Percentiles rank a stretch among this genome's conserved stretches.
Evolutionary conservation across 495 filamentous ascomycete genomes (phyloP).

Genomic region (Ascobolus immersus): DNA sequence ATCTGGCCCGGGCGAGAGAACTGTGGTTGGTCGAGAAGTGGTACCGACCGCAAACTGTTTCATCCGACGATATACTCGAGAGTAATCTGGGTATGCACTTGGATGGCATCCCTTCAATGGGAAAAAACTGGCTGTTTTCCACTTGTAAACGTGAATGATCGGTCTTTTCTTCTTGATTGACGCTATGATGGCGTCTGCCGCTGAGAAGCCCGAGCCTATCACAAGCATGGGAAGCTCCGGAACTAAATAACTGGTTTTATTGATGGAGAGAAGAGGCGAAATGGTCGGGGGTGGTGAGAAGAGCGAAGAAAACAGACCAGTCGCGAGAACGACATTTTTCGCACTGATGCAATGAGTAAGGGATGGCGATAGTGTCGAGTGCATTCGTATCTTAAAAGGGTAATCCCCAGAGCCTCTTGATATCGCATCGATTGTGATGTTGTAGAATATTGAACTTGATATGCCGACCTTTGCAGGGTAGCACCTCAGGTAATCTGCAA

Average conservation of each 20-base stretch:
- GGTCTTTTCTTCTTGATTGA: conserved; percentile 23
- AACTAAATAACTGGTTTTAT: background rate
- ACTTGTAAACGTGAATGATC: conserved; percentile 39
- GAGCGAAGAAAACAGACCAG: conserved; percentile 33
- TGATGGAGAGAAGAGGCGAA: conserved; percentile 15
- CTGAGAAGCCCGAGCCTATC: conserved; percentile 39
- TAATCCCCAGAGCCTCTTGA: too few relatives aligned
- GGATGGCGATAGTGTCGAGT: too few relatives aligned
- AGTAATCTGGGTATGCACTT: conserved; percentile 42
- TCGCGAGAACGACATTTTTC: conserved; percentile 36
- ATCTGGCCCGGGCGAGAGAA: conserved; percentile 21
- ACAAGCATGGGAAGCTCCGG: conserved; percentile 23
- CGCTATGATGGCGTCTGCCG: conserved; percentile 37
- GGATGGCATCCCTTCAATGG: conserved; percentile 37
- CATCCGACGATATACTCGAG: conserved; percentile 37
- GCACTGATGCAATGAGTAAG: conserved; percentile 20
- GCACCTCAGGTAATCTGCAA: conserved; percentile 30
- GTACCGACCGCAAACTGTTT: conserved; percentile 23
- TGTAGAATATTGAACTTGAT: conserved; percentile 24
- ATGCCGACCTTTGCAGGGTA: conserved; percentile 33
- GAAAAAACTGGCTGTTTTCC: conserved; percentile 30
- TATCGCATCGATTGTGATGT: conserved; percentile 12
- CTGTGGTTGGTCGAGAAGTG: background rate
- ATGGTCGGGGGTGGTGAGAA: conserved; percentile 28
- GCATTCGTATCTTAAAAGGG: too few relatives aligned